Evolutionary conservation across 176 grass and related monocot genomes (phyloP), one percentile per base, ranked within the genome.

Genomic region (Oryza glaberrima): DNA sequence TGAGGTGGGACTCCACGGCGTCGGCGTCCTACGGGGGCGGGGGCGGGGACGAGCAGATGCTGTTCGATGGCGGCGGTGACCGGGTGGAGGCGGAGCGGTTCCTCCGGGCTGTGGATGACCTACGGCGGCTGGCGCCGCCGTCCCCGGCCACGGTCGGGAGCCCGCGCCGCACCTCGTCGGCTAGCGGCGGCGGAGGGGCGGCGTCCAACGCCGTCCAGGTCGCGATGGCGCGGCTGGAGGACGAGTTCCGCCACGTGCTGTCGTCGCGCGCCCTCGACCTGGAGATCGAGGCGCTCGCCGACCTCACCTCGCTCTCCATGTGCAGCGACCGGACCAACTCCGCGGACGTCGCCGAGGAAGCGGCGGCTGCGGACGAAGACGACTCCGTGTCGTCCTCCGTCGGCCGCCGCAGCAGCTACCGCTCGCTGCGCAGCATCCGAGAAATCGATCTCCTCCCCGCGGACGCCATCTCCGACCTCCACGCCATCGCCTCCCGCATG

Each of bases 371-470:
- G 19, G 83, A 82, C 1, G 73, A 77, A 36, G 70, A 49, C 41
- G 35, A 66, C 38, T 78, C 83, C 66, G 40, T 36, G 7, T 76
- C 81, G 48, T 84, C 77, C 68, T 52, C 58, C 82, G 65, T 82
- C 47, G 83, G 90, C 87, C 82, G 88, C 11, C 88, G 88, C 77
- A 93, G 92, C 76, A 93, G 65, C 91, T 93, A 90, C 85, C 85
- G 79, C 72, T 95, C 89, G 9, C 71, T 82, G 76, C 70, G 11
- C 66, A 98, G 95, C 86, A 89, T 98, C 85, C 83, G 91, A 43
- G 92, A 98, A 88, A 92, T 98, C 85, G 96, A 98, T 56, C 89
- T 98, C 70, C 82, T 92, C 52, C 96, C 96, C 9, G 65, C 73
- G 3, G 91, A 98, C 56, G 96, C 96, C 19, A 47, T 98, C 81